Base-by-base conservation (phyloP, 1,139 yeast species). In the Wickerhamomyces sp. region DNA sequence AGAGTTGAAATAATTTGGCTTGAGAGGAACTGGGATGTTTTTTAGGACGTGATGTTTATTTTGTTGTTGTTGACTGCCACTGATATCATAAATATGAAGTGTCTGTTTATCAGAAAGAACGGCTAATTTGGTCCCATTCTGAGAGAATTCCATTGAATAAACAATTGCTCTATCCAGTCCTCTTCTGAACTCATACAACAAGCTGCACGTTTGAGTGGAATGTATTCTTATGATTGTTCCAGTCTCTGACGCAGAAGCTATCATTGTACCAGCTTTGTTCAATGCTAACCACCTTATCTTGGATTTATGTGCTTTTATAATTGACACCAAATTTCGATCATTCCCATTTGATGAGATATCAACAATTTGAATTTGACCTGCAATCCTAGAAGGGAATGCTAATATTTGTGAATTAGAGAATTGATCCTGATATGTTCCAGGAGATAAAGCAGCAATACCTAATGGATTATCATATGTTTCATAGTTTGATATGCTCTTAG, bases 51-150 rank as follows among this genome's bases (percentile, higher is more conserved):
- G 97, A 27, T 80, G 78, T 49, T 88, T 75, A 60, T 87, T 82
- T 42, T 47, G 54, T 41, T 58, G 54, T 34, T 56, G 57, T 40
- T 59, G 60, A 31, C 55, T 56, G 6, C 60, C 52, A 7, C 51
- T 53, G 33, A 83, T 67, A 57, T 83, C 85, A 65, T 81, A 93
- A 7, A 93, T 78, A 66, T 93, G 99, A 46, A 93, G 67, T 1
- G 98, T 93, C 55, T 79, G 84, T 62, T 93, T 93, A 65, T 89
- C 96, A 13, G 95, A 84, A 34, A 93, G 70, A 4, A 89, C 91
- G 0, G 97, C 97, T 44, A 93, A 68, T 55, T 81, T 78, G 8
- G 81, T 65, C 43, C 88, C 90, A 52, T 82, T 76, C 23, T 86
- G 91, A 8, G 90, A 83, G 62, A 93, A 90, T 46, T 81, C 81